A percentile compares a stretch with the other conserved stretches of the same genome.
phyloP scores from a whole-genome alignment of 2,329 filamentous ascomycete genomes.

The Raffaelea albimanens region DNA sequence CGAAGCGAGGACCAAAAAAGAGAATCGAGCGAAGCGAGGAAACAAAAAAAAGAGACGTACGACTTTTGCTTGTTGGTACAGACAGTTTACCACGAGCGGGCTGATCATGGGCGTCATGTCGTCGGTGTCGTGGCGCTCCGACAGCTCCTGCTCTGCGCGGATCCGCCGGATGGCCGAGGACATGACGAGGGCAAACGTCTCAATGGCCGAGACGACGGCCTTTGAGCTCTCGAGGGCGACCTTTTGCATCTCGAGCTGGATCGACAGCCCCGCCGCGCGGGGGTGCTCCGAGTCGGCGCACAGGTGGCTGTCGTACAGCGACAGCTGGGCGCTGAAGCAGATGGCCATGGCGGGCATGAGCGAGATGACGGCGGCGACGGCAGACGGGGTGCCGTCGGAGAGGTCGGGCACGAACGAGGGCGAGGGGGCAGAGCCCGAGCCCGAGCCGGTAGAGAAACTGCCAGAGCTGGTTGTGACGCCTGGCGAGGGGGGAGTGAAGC shows the following conservation, averaged over 20 bases:
- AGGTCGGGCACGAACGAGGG: not conserved
- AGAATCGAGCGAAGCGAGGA: not conserved
- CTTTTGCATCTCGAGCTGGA: conserved; percentile 10
- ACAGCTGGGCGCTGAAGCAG: conserved; percentile 7
- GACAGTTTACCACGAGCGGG: conserved; percentile 5
- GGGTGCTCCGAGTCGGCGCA: conserved; percentile 9
- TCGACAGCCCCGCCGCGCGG: conserved; percentile 1
- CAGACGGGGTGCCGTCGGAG: not conserved
- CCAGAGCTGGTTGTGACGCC: not conserved
- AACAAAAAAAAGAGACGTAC: not conserved
- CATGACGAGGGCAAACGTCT: conserved; percentile 3
- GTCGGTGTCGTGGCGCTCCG: conserved; percentile 1
- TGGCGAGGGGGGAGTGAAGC: too few species aligned
- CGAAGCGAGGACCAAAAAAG: not conserved
- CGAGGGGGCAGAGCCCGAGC: not conserved
- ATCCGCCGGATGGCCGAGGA: not conserved
- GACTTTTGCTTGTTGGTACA: conserved; percentile 8
- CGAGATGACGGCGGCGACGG: not conserved
- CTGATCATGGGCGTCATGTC: not conserved
- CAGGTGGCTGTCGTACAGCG: conserved; percentile 9
- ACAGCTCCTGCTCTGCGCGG: not conserved
- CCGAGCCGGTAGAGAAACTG: not conserved
- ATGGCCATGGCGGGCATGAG: conserved; percentile 6
- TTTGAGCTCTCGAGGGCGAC: conserved; percentile 6
- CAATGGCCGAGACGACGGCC: not conserved